Evolutionary conservation across 1,284 basidiomycete genomes (phyloP).

Genomic region (Earliella scabrosa): DNA sequence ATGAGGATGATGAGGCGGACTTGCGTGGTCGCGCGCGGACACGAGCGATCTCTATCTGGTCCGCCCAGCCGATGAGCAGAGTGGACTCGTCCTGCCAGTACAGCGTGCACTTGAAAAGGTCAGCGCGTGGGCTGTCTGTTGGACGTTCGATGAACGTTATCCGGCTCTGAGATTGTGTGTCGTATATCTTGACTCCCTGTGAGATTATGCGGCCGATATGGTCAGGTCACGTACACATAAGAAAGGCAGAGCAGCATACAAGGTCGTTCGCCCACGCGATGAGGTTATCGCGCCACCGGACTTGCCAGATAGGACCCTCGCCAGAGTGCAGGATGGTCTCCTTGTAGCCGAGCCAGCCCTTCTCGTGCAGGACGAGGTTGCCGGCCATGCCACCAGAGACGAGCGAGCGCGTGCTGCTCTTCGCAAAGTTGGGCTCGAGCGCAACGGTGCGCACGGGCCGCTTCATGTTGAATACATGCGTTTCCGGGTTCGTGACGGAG

Average conservation of each 20-base stretch:
- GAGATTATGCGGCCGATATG: background rate
- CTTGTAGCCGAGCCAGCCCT: slow-evolving; percentile 96
- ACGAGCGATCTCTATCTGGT: slow-evolving; percentile 90
- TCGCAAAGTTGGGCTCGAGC: slow-evolving; percentile 91
- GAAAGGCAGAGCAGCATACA: slow-evolving; percentile 46
- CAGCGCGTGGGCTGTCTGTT: slow-evolving; percentile 82
- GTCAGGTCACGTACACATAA: background rate
- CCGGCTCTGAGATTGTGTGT: slow-evolving; percentile 77
- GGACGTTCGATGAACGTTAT: slow-evolving; percentile 91
- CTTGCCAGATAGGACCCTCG: slow-evolving; percentile 95
- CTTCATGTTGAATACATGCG: slow-evolving; percentile 90
- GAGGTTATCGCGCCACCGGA: slow-evolving; percentile 84
- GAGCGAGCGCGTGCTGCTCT: slow-evolving; percentile 81
- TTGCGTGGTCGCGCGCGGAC: slow-evolving; percentile 68
- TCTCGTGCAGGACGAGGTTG: slow-evolving; percentile 85
- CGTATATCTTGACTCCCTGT: slow-evolving; percentile 94
- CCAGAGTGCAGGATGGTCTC: slow-evolving; percentile 86
- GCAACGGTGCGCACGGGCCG: slow-evolving; percentile 91
- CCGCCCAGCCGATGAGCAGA: slow-evolving; percentile 93
- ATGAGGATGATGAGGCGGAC: slow-evolving; percentile 43
- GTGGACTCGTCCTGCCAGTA: slow-evolving; percentile 93
- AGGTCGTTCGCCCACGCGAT: slow-evolving; percentile 98
- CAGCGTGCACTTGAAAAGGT: slow-evolving; percentile 91
- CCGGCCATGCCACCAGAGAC: slow-evolving; percentile 96
- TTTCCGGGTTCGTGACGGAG: slow-evolving; percentile 82